phyloP scores from a whole-genome alignment of 306 rosid genomes.

The apple (Malus domestica) region DNA sequence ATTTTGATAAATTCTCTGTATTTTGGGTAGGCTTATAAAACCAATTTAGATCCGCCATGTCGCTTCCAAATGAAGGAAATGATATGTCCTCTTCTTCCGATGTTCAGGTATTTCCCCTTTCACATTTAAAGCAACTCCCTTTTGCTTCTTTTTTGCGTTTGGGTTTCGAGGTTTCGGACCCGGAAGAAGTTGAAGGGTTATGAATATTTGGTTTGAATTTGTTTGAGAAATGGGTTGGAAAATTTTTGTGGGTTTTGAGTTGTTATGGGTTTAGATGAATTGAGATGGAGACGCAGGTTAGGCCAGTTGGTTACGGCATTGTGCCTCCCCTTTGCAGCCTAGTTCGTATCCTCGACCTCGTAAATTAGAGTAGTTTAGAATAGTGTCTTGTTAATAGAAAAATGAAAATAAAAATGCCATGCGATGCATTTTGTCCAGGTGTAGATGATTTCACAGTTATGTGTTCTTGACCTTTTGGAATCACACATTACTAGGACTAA shows the following conservation, averaged over 20 bases:
- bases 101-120: conserved; percentile 45
- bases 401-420: neutral
- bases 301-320: neutral
- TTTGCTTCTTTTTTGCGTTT: neutral
- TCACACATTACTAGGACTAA: neutral
- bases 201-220: neutral
- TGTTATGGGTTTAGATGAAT: neutral
- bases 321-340: neutral
- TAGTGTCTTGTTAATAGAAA: neutral
- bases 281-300: neutral
- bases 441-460: neutral
- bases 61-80: conserved; percentile 50
- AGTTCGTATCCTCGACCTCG: neutral
- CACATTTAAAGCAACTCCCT: conserved; percentile 9
- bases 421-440: neutral
- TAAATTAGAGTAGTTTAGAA: neutral
- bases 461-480: neutral
- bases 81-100: conserved; percentile 33
- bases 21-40: neutral
- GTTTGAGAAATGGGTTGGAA: neutral
- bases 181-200: neutral
- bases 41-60: conserved; percentile 38
- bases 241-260: neutral
- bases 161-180: neutral
- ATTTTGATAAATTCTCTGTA: neutral